Conservation (phyloP, 306 rosid species). For the Quercus berberidifolia region DNA sequence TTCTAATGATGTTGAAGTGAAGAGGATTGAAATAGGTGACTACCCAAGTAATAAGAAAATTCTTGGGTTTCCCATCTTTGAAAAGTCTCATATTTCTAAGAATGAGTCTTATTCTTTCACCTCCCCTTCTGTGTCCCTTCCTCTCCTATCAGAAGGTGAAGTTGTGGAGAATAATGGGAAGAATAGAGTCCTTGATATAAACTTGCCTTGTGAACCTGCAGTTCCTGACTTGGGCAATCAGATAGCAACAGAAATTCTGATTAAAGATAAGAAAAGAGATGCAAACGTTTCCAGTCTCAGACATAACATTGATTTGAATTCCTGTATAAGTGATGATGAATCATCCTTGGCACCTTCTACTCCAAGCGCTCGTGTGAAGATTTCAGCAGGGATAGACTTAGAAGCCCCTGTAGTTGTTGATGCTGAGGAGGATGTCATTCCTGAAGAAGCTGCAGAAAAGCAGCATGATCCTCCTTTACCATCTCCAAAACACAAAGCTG, state of each 20-base stretch:
- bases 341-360: slow-evolving; percentile 37
- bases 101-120: slow-evolving; percentile 47
- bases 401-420: slow-evolving; percentile 62
- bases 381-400: slow-evolving; percentile 55
- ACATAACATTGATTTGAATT: slow-evolving; percentile 73
- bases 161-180: slow-evolving; percentile 34
- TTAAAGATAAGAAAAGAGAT: slow-evolving; percentile 36
- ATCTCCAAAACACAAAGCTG: slow-evolving; percentile 25
- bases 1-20: slow-evolving; percentile 37
- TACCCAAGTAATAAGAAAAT: slow-evolving; percentile 44
- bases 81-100: slow-evolving; percentile 42
- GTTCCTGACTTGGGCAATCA: slow-evolving; percentile 47
- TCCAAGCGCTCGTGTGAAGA: slow-evolving; percentile 33
- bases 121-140: slow-evolving; percentile 34
- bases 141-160: slow-evolving; percentile 29
- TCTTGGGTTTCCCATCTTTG: slow-evolving; percentile 72
- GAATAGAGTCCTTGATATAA: slow-evolving; percentile 56
- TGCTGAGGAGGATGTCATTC: slow-evolving; percentile 42
- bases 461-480: slow-evolving; percentile 31
- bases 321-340: slow-evolving; percentile 70
- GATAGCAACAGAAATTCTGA: slow-evolving; percentile 25
- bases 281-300: slow-evolving; percentile 33
- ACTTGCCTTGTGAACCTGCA: slow-evolving; percentile 70
- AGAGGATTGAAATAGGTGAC: slow-evolving; percentile 43
- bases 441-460: slow-evolving; percentile 33